phyloP scores from a whole-genome alignment of 2,329 filamentous ascomycete species.

The Fusarium multiceps region DNA sequence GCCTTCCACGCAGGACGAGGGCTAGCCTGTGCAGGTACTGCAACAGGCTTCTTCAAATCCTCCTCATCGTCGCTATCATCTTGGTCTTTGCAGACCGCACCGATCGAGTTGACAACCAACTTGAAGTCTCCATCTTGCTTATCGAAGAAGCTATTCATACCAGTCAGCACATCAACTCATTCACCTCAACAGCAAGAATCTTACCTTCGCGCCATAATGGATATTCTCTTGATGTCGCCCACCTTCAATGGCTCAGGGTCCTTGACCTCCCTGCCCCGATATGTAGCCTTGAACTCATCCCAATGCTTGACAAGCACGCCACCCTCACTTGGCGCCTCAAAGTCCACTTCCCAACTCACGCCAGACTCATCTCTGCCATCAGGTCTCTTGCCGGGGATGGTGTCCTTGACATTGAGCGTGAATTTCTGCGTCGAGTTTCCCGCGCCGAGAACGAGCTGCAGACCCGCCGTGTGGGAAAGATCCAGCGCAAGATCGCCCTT shows the following conservation, averaged over 20 bases:
- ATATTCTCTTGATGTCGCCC: slow-evolving; percentile 71
- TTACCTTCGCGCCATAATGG: slow-evolving; percentile 85
- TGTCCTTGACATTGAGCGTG: slow-evolving; percentile 80
- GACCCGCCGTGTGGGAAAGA: slow-evolving; percentile 70
- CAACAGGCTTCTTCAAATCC: slow-evolving; percentile 37
- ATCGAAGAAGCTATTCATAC: slow-evolving; percentile 74
- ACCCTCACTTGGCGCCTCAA: slow-evolving; percentile 53
- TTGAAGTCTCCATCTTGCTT: slow-evolving; percentile 75
- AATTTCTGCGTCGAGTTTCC: slow-evolving; percentile 73
- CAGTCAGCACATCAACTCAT: slow-evolving; percentile 43
- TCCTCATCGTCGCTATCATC: slow-evolving; percentile 41
- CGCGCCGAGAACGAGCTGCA: slow-evolving; percentile 63
- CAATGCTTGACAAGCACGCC: slow-evolving; percentile 68
- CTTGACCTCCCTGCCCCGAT: slow-evolving; percentile 73
- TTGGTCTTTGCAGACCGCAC: slow-evolving; percentile 41
- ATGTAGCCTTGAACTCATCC: slow-evolving; percentile 75
- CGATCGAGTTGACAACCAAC: slow-evolving; percentile 48
- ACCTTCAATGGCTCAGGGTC: slow-evolving; percentile 70
- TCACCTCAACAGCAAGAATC: slow-evolving; percentile 17
- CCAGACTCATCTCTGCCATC: slow-evolving; percentile 78
- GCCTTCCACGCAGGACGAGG: slow-evolving; percentile 40
- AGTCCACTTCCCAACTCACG: slow-evolving; percentile 80
- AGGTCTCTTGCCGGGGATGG: slow-evolving; percentile 64
- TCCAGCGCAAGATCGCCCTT: slow-evolving; percentile 70
- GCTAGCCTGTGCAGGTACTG: neutral